Conservation (phyloP, 139 green algal genomes). For the Asterochloris erici region DNA sequence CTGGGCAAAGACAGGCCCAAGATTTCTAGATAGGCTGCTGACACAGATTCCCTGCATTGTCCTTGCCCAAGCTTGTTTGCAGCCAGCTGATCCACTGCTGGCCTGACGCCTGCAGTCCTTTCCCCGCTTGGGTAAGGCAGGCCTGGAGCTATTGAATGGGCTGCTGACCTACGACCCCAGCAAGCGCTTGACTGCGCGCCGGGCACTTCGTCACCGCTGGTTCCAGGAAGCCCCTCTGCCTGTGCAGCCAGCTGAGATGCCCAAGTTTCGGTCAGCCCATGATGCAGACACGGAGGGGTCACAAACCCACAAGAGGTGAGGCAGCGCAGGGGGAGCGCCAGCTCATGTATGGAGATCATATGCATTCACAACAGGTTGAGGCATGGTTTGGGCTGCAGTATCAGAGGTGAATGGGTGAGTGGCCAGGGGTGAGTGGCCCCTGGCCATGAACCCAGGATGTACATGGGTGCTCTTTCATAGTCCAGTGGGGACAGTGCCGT, state of each 20-base stretch:
- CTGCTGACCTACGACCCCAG: constrained; percentile 49
- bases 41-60: not conserved
- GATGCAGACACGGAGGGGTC: constrained; percentile 4
- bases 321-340: no score
- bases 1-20: constrained; percentile 6
- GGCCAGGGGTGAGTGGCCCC: no score
- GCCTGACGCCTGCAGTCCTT: constrained; percentile 28
- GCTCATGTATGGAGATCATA: no score
- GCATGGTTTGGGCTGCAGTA: no score
- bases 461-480: no score
- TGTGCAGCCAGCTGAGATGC: constrained; percentile 52
- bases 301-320: no score
- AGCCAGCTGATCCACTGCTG: not conserved
- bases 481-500: no score
- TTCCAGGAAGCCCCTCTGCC: constrained; percentile 57
- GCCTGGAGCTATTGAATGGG: constrained; percentile 58
- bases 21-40: constrained; percentile 2
- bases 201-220: constrained; percentile 41
- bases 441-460: no score
- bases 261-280: constrained; percentile 52
- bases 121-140: constrained; percentile 34
- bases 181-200: constrained; percentile 31
- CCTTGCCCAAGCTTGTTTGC: no score
- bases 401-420: no score
- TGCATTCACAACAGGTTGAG: no score